These are phyloP conservation scores for Trametes punicea DNA, from an alignment of 768 basidiomycete species.

Conservation along the genomic window DNA sequence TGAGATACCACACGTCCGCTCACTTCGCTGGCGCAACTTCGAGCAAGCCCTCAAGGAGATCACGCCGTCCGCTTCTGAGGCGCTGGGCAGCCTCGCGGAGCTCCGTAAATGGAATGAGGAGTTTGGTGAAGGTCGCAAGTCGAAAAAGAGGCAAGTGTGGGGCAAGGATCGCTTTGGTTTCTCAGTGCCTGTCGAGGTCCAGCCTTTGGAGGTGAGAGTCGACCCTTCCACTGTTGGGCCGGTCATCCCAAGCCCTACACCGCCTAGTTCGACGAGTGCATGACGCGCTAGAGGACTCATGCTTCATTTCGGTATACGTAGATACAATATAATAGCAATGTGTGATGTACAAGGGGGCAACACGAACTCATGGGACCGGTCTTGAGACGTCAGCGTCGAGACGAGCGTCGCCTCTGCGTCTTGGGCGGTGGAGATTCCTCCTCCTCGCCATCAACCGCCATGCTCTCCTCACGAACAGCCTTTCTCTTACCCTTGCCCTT, in stretches of 20 bases:
- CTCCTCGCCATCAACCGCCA: slow-evolving; percentile 45
- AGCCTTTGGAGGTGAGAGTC: slow-evolving; percentile 16
- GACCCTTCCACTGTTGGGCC: slow-evolving; percentile 6
- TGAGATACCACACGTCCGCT: slow-evolving; percentile 26
- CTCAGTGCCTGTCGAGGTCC: slow-evolving; percentile 37
- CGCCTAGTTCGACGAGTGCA: neutral
- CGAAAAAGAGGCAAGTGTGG: slow-evolving; percentile 70
- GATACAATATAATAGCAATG: slow-evolving; percentile 17
- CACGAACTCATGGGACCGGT: neutral
- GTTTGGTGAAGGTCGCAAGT: slow-evolving; percentile 81
- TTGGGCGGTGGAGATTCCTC: slow-evolving; percentile 25
- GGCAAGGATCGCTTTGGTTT: slow-evolving; percentile 91
- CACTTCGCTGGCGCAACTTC: slow-evolving; percentile 64
- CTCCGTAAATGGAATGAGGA: slow-evolving; percentile 90
- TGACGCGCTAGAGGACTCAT: slow-evolving; percentile 6
- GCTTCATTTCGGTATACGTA: slow-evolving; percentile 7
- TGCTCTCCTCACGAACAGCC: slow-evolving; percentile 30
- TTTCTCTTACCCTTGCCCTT: slow-evolving; percentile 27
- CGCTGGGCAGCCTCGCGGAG: slow-evolving; percentile 68
- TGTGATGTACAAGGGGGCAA: slow-evolving; percentile 3
- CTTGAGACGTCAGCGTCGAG: slow-evolving; percentile 14
- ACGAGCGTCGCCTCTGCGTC: slow-evolving; percentile 23
- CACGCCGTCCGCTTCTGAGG: slow-evolving; percentile 84
- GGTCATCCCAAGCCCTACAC: neutral
- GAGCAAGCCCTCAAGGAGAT: slow-evolving; percentile 84